A percentile compares a stretch with the other conserved stretches of the same genome.
Conservation (phyloP, 306 rosid species). For the Rubus parviflorus region DNA sequence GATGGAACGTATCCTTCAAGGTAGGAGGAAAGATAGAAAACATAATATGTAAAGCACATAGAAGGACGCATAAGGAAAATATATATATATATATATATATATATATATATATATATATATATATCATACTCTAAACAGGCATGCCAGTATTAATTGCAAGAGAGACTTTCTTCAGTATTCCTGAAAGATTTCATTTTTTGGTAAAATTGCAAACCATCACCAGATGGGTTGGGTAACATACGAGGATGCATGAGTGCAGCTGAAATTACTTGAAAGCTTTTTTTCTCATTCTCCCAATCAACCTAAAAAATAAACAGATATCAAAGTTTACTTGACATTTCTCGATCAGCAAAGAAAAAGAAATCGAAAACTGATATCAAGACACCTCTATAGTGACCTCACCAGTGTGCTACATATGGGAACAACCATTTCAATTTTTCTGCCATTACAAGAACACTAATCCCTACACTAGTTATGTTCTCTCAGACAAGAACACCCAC, state of each 20-base stretch:
- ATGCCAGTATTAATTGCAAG: constrained; percentile 47
- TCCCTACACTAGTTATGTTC: not conserved
- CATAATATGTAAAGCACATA: too few species aligned
- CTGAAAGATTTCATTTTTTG: constrained; percentile 45
- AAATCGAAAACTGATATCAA: not conserved
- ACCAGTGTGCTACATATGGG: too few species aligned
- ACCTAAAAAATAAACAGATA: constrained; percentile 40
- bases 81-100: too few species aligned
- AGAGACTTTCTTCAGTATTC: constrained; percentile 34
- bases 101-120: too few species aligned
- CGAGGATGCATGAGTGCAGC: constrained; percentile 93
- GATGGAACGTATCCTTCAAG: not conserved
- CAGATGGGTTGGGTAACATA: constrained; percentile 84
- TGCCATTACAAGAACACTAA: too few species aligned
- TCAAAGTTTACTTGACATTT: not conserved
- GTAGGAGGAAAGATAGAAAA: not conserved
- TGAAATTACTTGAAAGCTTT: constrained; percentile 67
- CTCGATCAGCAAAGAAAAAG: not conserved
- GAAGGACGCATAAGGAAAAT: not conserved
- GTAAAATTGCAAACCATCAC: constrained; percentile 66
- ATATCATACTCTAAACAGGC: too few species aligned
- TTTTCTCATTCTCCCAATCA: constrained; percentile 85
- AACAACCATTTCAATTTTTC: too few species aligned
- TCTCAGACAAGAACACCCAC: not conserved
- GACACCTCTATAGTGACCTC: not conserved